phyloP scores from a whole-genome alignment of 2,329 filamentous ascomycete species.

The Cladophialophora psammophila region DNA sequence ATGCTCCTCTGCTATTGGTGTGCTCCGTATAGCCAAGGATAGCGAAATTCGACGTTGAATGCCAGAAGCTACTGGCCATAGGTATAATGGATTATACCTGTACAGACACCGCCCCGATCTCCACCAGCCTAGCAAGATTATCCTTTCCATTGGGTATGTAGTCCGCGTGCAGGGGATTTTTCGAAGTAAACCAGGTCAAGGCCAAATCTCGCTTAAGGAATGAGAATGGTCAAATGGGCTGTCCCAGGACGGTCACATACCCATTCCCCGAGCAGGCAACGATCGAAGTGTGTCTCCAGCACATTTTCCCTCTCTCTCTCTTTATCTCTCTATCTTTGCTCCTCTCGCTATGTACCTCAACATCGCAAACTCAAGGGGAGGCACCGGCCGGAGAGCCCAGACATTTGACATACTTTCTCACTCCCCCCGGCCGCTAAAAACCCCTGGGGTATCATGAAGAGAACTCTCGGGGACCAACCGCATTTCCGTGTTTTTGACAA shows the following conservation, averaged over 20 bases:
- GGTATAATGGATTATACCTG: background rate
- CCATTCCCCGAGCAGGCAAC: background rate
- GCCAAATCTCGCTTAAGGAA: background rate
- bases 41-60: background rate
- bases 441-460: no score
- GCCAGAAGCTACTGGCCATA: background rate
- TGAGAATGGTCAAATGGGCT: background rate
- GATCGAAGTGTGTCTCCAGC: background rate
- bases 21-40: background rate
- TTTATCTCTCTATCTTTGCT: background rate
- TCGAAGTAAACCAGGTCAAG: background rate
- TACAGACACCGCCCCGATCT: background rate
- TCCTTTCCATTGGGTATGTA: no score
- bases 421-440: no score
- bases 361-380: no score
- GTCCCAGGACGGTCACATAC: background rate
- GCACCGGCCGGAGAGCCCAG: no score
- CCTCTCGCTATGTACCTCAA: background rate
- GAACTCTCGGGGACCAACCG: no score
- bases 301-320: background rate
- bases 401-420: no score
- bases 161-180: background rate
- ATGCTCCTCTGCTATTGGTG: background rate
- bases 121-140: background rate
- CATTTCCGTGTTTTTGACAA: no score